These are phyloP conservation scores for Cutaneotrichosporon sp. DNA, from an alignment of 1,284 basidiomycete genomes.

Conservation along the genomic window DNA sequence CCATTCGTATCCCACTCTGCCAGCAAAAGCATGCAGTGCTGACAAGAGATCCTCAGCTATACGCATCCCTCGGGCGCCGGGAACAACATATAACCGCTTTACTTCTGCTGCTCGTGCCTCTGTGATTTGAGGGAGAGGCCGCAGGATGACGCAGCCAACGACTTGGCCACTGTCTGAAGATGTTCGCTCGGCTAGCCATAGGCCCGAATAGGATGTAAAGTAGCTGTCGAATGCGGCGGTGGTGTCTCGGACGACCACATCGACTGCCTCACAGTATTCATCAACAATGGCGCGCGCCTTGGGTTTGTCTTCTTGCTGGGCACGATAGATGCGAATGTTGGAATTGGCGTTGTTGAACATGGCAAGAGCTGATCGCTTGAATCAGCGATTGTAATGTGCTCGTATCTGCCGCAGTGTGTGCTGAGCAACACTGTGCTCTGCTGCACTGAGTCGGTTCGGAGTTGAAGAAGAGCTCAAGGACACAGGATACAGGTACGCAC, in stretches of 20 bases:
- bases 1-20: neutral
- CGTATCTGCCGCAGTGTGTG: no score
- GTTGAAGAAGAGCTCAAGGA: no score
- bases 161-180: neutral
- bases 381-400: no score
- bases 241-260: conserved; percentile 16
- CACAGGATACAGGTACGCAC: no score
- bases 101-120: conserved; percentile 1
- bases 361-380: conserved; percentile 6
- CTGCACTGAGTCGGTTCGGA: no score
- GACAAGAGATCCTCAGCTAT: conserved; percentile 5
- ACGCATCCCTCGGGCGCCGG: conserved; percentile 2
- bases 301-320: neutral
- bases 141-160: conserved; percentile 14
- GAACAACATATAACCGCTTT: conserved; percentile 13
- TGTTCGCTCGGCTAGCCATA: conserved; percentile 17
- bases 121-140: neutral
- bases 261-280: conserved; percentile 11
- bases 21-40: conserved; percentile 3
- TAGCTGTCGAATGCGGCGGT: conserved; percentile 26
- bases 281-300: conserved; percentile 9
- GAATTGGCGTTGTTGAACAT: neutral
- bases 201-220: conserved; percentile 24
- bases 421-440: no score
- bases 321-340: conserved; percentile 4